Evolutionary conservation across 2,329 filamentous ascomycete species (phyloP).

Genomic region (Mycosphaerella sp.): DNA sequence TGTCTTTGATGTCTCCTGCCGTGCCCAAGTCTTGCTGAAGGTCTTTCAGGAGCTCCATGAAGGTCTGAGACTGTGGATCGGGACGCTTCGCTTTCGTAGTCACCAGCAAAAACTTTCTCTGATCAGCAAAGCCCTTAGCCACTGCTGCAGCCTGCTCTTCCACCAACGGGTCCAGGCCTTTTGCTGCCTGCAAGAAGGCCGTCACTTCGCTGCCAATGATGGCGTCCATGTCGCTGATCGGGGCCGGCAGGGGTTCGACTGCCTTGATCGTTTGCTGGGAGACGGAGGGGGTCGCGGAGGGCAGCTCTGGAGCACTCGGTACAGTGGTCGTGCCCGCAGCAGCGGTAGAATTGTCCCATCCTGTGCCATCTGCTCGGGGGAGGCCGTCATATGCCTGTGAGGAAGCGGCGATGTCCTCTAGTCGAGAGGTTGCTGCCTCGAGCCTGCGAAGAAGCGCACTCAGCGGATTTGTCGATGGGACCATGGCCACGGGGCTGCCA

Average conservation of each 20-base stretch:
- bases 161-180: conserved; percentile 60
- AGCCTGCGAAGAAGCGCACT: conserved; percentile 59
- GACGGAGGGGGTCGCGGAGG: conserved; percentile 17
- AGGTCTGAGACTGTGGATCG: conserved; percentile 61
- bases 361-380: conserved; percentile 12
- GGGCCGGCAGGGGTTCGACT: conserved; percentile 56
- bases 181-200: conserved; percentile 70
- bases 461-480: conserved; percentile 39
- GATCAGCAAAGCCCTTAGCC: conserved; percentile 66
- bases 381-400: conserved; percentile 48
- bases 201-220: conserved; percentile 68
- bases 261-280: conserved; percentile 30
- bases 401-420: conserved; percentile 93
- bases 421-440: conserved; percentile 89
- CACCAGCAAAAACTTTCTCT: conserved; percentile 81
- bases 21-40: conserved; percentile 75
- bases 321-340: conserved; percentile 22
- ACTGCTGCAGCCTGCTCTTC: conserved; percentile 63
- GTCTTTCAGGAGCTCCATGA: conserved; percentile 75
- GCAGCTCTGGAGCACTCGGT: conserved; percentile 32
- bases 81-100: conserved; percentile 91
- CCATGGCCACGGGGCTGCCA: conserved; percentile 16
- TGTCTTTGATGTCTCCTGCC: conserved; percentile 74
- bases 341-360: not conserved
- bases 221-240: conserved; percentile 81